Conservation (phyloP, 306 rosid genomes). For the Dalbergia cultrata region DNA sequence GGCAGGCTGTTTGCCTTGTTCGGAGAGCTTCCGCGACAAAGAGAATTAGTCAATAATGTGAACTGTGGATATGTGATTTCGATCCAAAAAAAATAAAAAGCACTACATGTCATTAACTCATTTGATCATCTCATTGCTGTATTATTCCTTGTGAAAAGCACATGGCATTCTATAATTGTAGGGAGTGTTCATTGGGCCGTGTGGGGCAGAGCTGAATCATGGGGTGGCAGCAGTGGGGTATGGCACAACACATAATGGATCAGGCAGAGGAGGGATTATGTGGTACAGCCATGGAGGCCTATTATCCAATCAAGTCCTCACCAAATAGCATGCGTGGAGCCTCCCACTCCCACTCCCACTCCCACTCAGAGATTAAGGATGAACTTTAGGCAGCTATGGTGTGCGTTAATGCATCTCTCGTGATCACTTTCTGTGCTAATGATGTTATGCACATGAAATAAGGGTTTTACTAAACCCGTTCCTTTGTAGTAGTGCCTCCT, state of each 20-base stretch:
- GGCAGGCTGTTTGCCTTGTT: too few relatives aligned
- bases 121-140: too few relatives aligned
- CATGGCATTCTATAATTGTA: neutral
- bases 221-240: conserved; percentile 44
- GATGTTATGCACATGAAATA: neutral
- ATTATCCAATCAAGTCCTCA: neutral
- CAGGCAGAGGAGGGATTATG: neutral
- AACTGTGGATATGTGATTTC: too few relatives aligned
- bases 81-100: too few relatives aligned
- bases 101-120: too few relatives aligned
- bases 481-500: neutral
- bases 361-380: neutral
- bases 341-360: too few relatives aligned
- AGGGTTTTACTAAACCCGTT: neutral
- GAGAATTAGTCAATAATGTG: too few relatives aligned
- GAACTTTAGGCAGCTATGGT: neutral
- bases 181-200: conserved; percentile 48
- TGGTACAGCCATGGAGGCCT: conserved; percentile 39
- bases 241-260: neutral
- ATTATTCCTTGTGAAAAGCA: too few relatives aligned
- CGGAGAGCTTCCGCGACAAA: too few relatives aligned
- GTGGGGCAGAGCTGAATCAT: conserved; percentile 53
- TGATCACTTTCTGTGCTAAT: neutral
- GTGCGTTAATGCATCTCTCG: neutral
- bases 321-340: conserved; percentile 1